phyloP scores from a whole-genome alignment of 495 filamentous ascomycete species.

The Achaetomiella virescens region DNA sequence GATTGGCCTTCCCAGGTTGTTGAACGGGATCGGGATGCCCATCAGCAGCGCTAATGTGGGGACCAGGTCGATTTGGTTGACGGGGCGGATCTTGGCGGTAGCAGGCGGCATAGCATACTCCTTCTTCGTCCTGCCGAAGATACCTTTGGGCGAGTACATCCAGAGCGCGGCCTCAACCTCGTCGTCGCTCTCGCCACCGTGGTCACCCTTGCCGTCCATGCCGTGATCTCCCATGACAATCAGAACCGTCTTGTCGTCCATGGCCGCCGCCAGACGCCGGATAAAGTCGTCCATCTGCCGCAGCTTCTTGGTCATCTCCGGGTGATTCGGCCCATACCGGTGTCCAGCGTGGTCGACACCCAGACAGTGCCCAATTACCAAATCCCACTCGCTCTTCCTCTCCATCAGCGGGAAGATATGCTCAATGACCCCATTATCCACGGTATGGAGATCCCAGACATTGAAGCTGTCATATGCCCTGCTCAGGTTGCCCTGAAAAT shows the following conservation, averaged over 20 bases:
- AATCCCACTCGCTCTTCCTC: slow-evolving; percentile 71
- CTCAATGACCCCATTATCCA: slow-evolving; percentile 93
- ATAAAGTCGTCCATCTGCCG: slow-evolving; percentile 85
- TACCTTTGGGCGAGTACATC: slow-evolving; percentile 87
- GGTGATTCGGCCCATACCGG: slow-evolving; percentile 88
- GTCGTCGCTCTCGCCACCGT: slow-evolving; percentile 92
- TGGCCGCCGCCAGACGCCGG: slow-evolving; percentile 57
- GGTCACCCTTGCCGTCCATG: slow-evolving; percentile 96
- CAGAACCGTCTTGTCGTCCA: slow-evolving; percentile 82
- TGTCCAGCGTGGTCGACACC: slow-evolving; percentile 97
- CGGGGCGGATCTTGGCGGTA: slow-evolving; percentile 68
- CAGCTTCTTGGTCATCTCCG: slow-evolving; percentile 84
- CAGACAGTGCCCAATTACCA: slow-evolving; percentile 86
- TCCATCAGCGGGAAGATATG: slow-evolving; percentile 81
- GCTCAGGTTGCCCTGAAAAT: slow-evolving; percentile 81
- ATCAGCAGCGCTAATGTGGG: slow-evolving; percentile 82
- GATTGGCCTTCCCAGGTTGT: slow-evolving; percentile 92
- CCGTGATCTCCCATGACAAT: slow-evolving; percentile 98
- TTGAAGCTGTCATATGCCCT: slow-evolving; percentile 92
- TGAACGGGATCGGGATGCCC: slow-evolving; percentile 91
- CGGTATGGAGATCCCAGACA: slow-evolving; percentile 94
- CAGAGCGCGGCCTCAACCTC: slow-evolving; percentile 92
- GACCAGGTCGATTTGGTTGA: slow-evolving; percentile 95
- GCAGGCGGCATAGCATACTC: slow-evolving; percentile 58
- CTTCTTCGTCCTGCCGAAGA: slow-evolving; percentile 71